These are phyloP conservation scores for Paramecium tetraurelia DNA, from an alignment of 73 alveolate species.

Conservation along the genomic window DNA sequence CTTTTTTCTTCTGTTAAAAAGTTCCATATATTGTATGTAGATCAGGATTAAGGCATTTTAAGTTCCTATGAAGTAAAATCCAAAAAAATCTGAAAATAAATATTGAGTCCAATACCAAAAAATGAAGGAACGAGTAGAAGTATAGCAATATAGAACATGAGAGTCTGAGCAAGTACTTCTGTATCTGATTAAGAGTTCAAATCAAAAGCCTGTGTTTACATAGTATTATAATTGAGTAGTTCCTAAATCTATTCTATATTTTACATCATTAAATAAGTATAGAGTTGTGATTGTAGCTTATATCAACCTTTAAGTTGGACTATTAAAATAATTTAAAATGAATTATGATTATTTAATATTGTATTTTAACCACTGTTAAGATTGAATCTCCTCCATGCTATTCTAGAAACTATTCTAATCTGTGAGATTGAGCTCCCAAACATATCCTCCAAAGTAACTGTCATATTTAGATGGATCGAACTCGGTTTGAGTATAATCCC, in stretches of 20 bases:
- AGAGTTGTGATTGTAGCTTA: not conserved
- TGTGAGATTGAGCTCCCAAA: not conserved
- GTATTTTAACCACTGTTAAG: not conserved
- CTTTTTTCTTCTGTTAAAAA: not conserved
- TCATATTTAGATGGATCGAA: not conserved
- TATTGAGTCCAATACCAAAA: not conserved
- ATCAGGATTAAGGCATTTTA: not conserved
- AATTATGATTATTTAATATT: not conserved
- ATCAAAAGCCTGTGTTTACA: not conserved
- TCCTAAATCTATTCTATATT: not conserved
- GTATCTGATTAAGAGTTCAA: not conserved
- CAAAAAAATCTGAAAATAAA: not conserved
- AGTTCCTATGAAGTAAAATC: not conserved
- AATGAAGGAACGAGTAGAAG: not conserved
- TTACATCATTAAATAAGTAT: not conserved
- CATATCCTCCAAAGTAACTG: constrained; percentile 25
- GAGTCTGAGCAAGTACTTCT: not conserved
- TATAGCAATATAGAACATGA: not conserved
- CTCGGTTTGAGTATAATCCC: not conserved
- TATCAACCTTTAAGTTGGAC: not conserved
- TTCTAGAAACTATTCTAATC: not conserved
- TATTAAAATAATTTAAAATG: not conserved
- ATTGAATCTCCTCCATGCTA: not conserved
- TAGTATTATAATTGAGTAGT: not conserved
- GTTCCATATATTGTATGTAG: not conserved